Base-by-base conservation (phyloP, 257 asterid species). In the Vinca minor region DNA sequence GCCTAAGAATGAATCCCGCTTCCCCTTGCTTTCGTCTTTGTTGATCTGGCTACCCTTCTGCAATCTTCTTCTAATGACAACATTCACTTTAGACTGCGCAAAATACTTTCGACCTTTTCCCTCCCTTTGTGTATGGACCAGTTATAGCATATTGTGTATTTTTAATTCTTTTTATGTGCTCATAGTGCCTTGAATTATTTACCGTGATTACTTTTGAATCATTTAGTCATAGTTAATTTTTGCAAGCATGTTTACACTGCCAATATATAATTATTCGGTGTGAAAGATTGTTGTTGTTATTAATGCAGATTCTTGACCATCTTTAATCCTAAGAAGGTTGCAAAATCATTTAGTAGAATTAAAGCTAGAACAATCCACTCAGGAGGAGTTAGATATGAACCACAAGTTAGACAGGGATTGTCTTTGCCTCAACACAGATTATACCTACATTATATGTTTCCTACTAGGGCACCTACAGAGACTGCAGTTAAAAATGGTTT, bases 381-480 rank as follows among this genome's bases (percentile, higher is more conserved):
- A 28, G 59, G 45, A 9, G 65, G 35, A 38, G 31, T 32, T 6
- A 49, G 25, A 59, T 15, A 42, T 52, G 56, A 34, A 49, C n/a
- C 29, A 17, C 35, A 46, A 21, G 15, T 47, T 46, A 47, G 52
- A 59, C 20, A 38, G 3, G 66, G 59, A 26, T 26, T 59, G 34
- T 47, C 49, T 35, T n/a, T 49, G 5, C 59, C 72, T 36, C 66
- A 68, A 26, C 29, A 59, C 20, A 67, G 71, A 67, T 49, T 57
- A 31, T 67, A 45, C 64, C 31, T 45, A 2, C 59, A 44, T 39
- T 44, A 31, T 20, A 13, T 46, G 26, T 60, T 38, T 41, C 12
- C 65, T 70, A 69, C 72, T 69, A 74, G 82, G 72, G 62, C 70
- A 59, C 70, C 59, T 75, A 66, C 75, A 36, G 46, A 65, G 50